Evolutionary conservation across 1,284 basidiomycete species (phyloP), one percentile per base, ranked within the genome.

Genomic region (Rhodotorula sp.): DNA sequence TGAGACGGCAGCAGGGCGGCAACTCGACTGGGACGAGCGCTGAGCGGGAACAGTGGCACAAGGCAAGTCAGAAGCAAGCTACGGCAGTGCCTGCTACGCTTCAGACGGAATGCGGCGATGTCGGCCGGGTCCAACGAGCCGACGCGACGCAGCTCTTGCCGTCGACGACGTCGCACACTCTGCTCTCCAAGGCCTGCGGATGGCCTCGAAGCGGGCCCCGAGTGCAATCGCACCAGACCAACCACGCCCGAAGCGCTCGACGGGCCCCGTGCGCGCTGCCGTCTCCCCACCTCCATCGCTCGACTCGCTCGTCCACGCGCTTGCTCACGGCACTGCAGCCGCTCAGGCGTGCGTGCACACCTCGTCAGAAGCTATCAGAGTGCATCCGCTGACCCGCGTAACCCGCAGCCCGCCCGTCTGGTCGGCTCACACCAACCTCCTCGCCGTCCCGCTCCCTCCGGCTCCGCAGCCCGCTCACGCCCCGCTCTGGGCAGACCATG

Each of bases 381-480:
- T 13, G 7, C 19, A 10, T 7, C 0, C 1, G 23, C 1, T 5
- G 42, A 23, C 14, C 9, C 1, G 3, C 46, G 14, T 27, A 63
- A 0, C 27, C 5, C 0, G 17, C 56, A 68, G 70, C 27, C 45
- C 66, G 14, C 46, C 63, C 13, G 66, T 67, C 13, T 72, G 61
- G 60, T 62, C 70, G 12, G 45, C 70, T 9, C 54, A 56, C 25
- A 50, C 74, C 19, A 70, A 70, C 27, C 56, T 75, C 34, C 49
- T 75, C 64, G 74, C 74, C 21, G 23, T 75, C 44, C 55, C 71
- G 19, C 34, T 44, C 8, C 63, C 52, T 21, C 53, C n/a, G 17
- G 57, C 5, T 10, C 46, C 13, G 2, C 64, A 3, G 19, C 65
- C 54, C 21, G 25, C 21, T 27, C 25, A 16, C 9, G 25, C 49